Base-by-base conservation (phyloP, 495 filamentous ascomycete species). In the Hypomontagnella submonticulosa region DNA sequence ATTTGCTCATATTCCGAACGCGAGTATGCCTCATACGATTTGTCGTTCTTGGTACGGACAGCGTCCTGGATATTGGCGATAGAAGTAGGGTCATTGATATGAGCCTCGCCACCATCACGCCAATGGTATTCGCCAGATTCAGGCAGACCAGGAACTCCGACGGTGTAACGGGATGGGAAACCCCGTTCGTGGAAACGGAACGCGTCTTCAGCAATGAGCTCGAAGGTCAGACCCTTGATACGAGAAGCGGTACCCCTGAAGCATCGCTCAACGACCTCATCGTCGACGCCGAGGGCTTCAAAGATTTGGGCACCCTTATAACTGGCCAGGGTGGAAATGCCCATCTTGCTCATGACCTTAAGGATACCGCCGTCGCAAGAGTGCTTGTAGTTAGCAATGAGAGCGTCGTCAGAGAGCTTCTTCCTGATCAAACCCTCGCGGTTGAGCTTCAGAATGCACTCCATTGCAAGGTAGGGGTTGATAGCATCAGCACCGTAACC, bases 341-440 rank as follows among this genome's bases (percentile, higher is more conserved):
- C 95, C 95, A 99, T 99, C 84, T 99, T 99, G 79, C 92, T 97
- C 95, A 99, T 99, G 73, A 99, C 95, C 81, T 99, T 99, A 57
- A 99, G 84, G 61, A 99, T 97, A 77, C 95, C 95, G 69, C 95
- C 95, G 70, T 98, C 96, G 71, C 92, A 96, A 44, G 95, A 99
- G 71, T 95, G 91, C 82, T 96, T 96, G 84, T 98, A 99, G 79
- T 99, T 99, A 61, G 90, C 88, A 61, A 99, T 91, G 50, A 98
- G 88, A 62, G 87, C 84, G 44, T 96, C 92, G 60, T 96, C 88
- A 18, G 86, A 82, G 16, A 98, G 80, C 71, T 93, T 88, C 83
- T 96, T 96, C 71, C 93, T 89, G 75, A 99, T 96, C 57, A 98
- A 80, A 23, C 89, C 91, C 79, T 99, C 95, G 30, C 92, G 90